Base-by-base conservation (phyloP, 768 basidiomycete genomes). In the Boletus sensibilis region DNA sequence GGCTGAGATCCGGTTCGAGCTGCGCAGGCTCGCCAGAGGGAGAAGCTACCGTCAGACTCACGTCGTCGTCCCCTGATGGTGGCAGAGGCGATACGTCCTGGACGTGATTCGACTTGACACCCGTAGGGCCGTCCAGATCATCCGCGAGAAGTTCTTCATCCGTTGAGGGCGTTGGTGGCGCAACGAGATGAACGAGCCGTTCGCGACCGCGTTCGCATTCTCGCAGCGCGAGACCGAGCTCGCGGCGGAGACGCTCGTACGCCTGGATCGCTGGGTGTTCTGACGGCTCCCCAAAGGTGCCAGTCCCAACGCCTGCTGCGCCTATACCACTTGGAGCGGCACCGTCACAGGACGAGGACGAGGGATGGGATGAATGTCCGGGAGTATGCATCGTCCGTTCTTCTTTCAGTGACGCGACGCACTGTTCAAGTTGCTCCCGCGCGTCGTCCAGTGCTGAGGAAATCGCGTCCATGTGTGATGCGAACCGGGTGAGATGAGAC, bases 121-220 rank as follows among this genome's bases (percentile, higher is more conserved):
- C 12, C 21, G 31, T 12, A 4, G 6, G 7, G 4, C 38, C 43
- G 3, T 25, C 35, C 5, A 2, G 18, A 12, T 45, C 37, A 1
- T 62, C 54, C 2, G 13, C 16, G 6, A 18, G 11, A 0, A 33
- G 16, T 0, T 55, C 76, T n/a, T 82, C 80, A 48, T 82, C 82
- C 42, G 70, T 52, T 59, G 63, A 14, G 39, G 68, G 61, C 33
- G 68, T 60, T 5, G 74, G 72, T 0, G 84, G 84, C n/a, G 76
- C 67, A 4, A 90, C 70, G 52, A 87, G 72, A 48, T 83, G 80
- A 2, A 86, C 61, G 33, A 93, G 74, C 18, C 80, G 79, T 39
- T 83, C 86, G 18, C 87, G 76, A 0, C 91, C 91, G 9, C 91
- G 81, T 70, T 93, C 91, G 65, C 90, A 93, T 64, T 93, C 92